Evolutionary conservation across 1,284 basidiomycete genomes (phyloP), one percentile per base, ranked within the genome.

Genomic region (Pseudozyma hubeiensis): DNA sequence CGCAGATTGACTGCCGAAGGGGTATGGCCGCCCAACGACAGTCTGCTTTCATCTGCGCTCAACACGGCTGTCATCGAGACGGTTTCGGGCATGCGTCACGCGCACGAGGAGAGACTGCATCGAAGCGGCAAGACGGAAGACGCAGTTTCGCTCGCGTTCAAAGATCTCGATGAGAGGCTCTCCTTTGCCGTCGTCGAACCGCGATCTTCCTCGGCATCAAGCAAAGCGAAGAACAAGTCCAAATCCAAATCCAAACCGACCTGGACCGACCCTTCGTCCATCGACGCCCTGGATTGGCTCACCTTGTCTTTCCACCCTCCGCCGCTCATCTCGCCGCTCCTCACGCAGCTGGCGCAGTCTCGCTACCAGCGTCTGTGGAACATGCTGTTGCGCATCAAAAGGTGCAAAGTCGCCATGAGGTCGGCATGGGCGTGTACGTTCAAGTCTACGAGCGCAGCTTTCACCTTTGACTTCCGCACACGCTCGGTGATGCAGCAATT

Each of bases 261-360:
- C 0, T 80, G 77, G 76, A 48, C 57, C 5, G 76, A 80, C 44
- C 63, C 73, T 0, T 40, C 65, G 1, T 67, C 59, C 13, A 78
- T 80, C 48, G 67, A 75, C 24, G 78, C 74, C 1, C 56, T 80
- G 7, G 78, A 80, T 44, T 80, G 78, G 78, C 66, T 80, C 33
- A 78, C 77, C 3, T 40, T 80, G 5, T 74, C 62, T 7, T 80
- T 78, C 60, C 68, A 69, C 16, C 78, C 78, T 8, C 78, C 76
- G 1, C 67, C 77, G 24, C 63, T 80, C 39, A 77, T 80, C 40
- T 63, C 78, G 11, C 77, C 77, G 16, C 57, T 80, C 29, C 53
- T 80, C 2, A 72, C 74, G n/a, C 57, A 62, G 51, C 19, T 79
- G 34, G 70, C 74, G 2, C 68, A 69, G 40, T 49, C 57, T 7